Conservation (phyloP, 2,329 filamentous ascomycete genomes). For the Fusarium goolgardi region DNA sequence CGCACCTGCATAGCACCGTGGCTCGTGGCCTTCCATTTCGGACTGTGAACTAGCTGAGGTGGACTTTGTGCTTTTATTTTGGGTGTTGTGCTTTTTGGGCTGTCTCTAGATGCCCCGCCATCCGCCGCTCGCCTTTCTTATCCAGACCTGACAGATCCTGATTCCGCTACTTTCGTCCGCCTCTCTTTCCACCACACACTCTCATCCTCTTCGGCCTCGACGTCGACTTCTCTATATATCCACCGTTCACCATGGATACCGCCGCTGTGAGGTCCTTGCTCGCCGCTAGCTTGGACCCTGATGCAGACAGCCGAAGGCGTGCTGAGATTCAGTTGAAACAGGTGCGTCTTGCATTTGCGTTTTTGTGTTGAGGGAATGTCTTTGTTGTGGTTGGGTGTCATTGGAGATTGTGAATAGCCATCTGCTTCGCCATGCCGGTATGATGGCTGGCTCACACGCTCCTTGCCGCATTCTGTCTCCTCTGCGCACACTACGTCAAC, state of each 20-base stretch:
- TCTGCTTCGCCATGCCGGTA: slow-evolving; percentile 1
- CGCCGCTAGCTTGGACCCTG: slow-evolving; percentile 77
- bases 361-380: slow-evolving; percentile 16
- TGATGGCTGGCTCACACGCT: not conserved
- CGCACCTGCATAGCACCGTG: slow-evolving; percentile 24
- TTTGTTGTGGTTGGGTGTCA: slow-evolving; percentile 11
- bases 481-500: slow-evolving; percentile 22
- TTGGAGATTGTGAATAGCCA: not conserved
- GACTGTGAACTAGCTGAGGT: slow-evolving; percentile 36
- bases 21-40: slow-evolving; percentile 28
- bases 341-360: slow-evolving; percentile 62
- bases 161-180: slow-evolving; percentile 42
- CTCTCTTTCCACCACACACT: slow-evolving; percentile 37
- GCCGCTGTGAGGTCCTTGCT: slow-evolving; percentile 80
- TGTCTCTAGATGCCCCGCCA: slow-evolving; percentile 48
- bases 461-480: slow-evolving; percentile 11
- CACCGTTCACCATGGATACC: slow-evolving; percentile 72
- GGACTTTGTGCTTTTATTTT: slow-evolving; percentile 36
- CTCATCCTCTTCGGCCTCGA: slow-evolving; percentile 42
- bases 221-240: slow-evolving; percentile 42
- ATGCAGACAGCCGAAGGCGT: slow-evolving; percentile 78
- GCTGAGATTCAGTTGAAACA: slow-evolving; percentile 85
- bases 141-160: slow-evolving; percentile 49
- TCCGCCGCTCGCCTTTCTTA: slow-evolving; percentile 46
- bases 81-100: slow-evolving; percentile 35